Evolutionary conservation across 306 rosid species (phyloP).

Genomic region (Fragaria ananassa): DNA sequence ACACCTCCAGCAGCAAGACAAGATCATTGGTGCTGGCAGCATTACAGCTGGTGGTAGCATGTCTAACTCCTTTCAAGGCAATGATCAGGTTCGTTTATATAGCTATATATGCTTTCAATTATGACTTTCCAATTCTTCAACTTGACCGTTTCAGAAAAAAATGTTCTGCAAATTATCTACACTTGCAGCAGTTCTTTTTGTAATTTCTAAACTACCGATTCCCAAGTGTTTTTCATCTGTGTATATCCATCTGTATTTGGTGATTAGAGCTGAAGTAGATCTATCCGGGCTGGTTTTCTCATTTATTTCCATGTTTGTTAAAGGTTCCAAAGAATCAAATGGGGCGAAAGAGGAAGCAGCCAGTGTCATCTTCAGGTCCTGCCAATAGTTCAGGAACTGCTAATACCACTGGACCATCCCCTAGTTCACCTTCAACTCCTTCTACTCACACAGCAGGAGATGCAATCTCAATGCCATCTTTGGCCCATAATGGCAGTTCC

Average conservation of each 20-base stretch:
- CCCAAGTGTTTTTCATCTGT: neutral
- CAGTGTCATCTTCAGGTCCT: conserved; percentile 52
- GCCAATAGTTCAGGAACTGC: conserved; percentile 64
- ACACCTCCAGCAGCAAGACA: conserved; percentile 48
- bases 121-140: neutral
- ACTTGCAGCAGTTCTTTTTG: neutral
- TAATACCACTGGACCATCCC: conserved; percentile 58
- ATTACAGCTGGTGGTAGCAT: conserved; percentile 34
- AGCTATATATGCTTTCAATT: neutral
- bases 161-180: neutral
- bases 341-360: conserved; percentile 55
- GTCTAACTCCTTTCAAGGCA: conserved; percentile 47
- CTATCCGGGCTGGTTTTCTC: conserved; percentile 9
- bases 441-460: conserved; percentile 57
- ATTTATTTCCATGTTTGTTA: conserved; percentile 20
- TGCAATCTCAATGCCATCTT: conserved; percentile 40
- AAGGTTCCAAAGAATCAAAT: conserved; percentile 50
- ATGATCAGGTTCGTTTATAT: conserved; percentile 53
- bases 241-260: neutral
- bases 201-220: neutral
- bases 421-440: conserved; percentile 56
- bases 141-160: neutral
- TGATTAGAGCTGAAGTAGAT: conserved; percentile 9
- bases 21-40: conserved; percentile 37
- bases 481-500: conserved; percentile 47